These are phyloP conservation scores for Lipomyces yarrowii DNA, from an alignment of 1,139 yeast genomes.

Conservation along the genomic window DNA sequence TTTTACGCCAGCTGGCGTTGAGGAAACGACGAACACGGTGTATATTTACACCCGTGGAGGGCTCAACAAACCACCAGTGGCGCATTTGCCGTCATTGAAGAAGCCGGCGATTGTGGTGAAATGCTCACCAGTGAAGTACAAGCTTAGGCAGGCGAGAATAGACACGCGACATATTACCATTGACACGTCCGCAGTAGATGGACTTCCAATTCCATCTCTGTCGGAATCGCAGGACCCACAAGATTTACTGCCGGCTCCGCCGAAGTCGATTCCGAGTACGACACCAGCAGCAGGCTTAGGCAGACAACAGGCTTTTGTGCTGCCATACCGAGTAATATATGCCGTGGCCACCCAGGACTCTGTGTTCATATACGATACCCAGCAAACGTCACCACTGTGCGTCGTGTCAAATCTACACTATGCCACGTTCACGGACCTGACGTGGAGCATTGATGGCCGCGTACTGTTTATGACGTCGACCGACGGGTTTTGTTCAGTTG, in stretches of 20 bases:
- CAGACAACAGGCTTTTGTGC: conserved; percentile 46
- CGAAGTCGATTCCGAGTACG: conserved; percentile 16
- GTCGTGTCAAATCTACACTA: conserved; percentile 80
- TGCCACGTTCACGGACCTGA: conserved; percentile 80
- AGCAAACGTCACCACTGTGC: conserved; percentile 66
- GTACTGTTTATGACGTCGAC: conserved; percentile 77
- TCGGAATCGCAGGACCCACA: conserved; percentile 17
- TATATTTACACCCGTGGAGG: conserved; percentile 75
- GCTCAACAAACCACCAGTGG: conserved; percentile 67
- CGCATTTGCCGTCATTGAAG: conserved; percentile 73
- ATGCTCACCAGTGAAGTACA: conserved; percentile 70
- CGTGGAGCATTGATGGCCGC: conserved; percentile 83
- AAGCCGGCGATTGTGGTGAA: conserved; percentile 84
- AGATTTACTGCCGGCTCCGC: background rate
- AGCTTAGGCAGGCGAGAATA: conserved; percentile 41
- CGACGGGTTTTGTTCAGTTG: conserved; percentile 86
- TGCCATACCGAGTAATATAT: conserved; percentile 79
- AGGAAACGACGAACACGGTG: conserved; percentile 64
- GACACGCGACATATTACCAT: conserved; percentile 25
- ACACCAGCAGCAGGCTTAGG: background rate
- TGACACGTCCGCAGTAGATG: conserved; percentile 20
- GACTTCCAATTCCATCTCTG: conserved; percentile 5
- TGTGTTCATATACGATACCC: conserved; percentile 82
- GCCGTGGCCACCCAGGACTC: conserved; percentile 94
- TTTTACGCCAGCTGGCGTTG: conserved; percentile 32